These are phyloP conservation scores for Curvularia eragrostidis DNA, from an alignment of 2,329 filamentous ascomycete species.

Conservation along the genomic window DNA sequence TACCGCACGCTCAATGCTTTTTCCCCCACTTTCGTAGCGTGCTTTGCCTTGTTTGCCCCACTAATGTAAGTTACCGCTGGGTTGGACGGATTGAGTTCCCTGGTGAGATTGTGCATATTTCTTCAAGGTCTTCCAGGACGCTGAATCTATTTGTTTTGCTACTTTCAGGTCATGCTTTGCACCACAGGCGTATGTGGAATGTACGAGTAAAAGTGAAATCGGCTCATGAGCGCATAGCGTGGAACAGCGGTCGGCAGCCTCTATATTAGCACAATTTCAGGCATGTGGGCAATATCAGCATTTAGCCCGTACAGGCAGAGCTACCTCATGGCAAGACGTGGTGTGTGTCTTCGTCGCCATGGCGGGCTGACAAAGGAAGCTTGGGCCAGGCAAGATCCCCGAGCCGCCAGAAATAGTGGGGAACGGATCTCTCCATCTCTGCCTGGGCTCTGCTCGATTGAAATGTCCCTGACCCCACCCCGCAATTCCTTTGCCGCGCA, in stretches of 20 bases:
- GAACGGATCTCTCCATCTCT: slow-evolving; percentile 23
- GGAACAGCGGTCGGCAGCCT: slow-evolving; percentile 10
- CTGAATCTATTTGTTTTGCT: slow-evolving; percentile 40
- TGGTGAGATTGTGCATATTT: slow-evolving; percentile 26
- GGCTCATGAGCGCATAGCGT: slow-evolving; percentile 23
- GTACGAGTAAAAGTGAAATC: slow-evolving; percentile 34
- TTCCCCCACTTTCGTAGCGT: slow-evolving; percentile 19
- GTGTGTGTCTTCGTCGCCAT: neutral
- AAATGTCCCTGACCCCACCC: slow-evolving; percentile 16
- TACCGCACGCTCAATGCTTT: slow-evolving; percentile 4
- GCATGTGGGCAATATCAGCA: neutral
- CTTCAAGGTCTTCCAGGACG: slow-evolving; percentile 32
- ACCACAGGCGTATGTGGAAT: neutral
- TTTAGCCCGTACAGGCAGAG: neutral
- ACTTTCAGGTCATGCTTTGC: neutral
- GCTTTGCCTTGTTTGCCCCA: slow-evolving; percentile 32
- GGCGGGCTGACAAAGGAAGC: slow-evolving; percentile 15
- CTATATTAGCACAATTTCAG: neutral
- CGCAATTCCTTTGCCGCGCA: slow-evolving; percentile 22
- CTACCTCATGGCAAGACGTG: neutral
- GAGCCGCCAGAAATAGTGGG: slow-evolving; percentile 12
- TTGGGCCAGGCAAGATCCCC: slow-evolving; percentile 11
- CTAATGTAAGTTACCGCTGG: slow-evolving; percentile 13
- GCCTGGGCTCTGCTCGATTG: slow-evolving; percentile 14
- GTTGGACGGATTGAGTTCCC: slow-evolving; percentile 25